phyloP scores from a whole-genome alignment of 768 basidiomycete species.

The Gelatoporia subvermispora region DNA sequence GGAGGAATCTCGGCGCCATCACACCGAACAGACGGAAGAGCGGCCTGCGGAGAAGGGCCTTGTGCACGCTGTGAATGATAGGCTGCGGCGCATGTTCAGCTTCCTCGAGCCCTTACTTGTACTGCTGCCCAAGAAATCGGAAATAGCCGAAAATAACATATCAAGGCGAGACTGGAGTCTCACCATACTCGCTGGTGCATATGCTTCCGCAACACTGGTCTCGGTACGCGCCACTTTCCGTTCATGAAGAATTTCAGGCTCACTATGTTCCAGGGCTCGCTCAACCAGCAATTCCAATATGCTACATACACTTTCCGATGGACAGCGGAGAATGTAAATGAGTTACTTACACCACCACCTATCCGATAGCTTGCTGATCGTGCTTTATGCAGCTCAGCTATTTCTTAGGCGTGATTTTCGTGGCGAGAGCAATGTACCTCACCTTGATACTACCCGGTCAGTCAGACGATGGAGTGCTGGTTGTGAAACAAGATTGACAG shows the following conservation, averaged over 20 bases:
- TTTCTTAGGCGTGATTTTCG: constrained; percentile 54
- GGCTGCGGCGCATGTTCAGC: constrained; percentile 45
- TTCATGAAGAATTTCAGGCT: not conserved
- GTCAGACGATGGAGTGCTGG: constrained; percentile 11
- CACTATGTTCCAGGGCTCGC: constrained; percentile 35
- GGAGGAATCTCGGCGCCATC: constrained; percentile 32
- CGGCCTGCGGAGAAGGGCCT: constrained; percentile 9
- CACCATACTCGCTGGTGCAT: constrained; percentile 47
- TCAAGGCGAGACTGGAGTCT: constrained; percentile 60
- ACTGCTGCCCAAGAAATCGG: constrained; percentile 22
- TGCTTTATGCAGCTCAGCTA: constrained; percentile 51
- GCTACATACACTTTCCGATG: constrained; percentile 57
- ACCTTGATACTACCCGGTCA: constrained; percentile 57
- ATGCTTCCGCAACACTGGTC: constrained; percentile 40
- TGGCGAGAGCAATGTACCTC: constrained; percentile 50
- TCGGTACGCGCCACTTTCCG: not conserved
- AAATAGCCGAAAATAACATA: constrained; percentile 33
- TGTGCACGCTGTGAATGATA: constrained; percentile 11
- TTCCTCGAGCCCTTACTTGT: constrained; percentile 67
- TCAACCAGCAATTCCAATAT: constrained; percentile 50
- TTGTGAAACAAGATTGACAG: too few relatives aligned
- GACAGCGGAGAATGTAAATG: constrained; percentile 28
- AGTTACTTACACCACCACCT: not conserved
- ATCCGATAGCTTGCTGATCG: not conserved
- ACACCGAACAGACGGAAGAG: constrained; percentile 30